A percentile compares a stretch with the other conserved stretches of the same genome.
phyloP scores from a whole-genome alignment of 441 rosid genomes.

The Aleurites moluccanus region DNA sequence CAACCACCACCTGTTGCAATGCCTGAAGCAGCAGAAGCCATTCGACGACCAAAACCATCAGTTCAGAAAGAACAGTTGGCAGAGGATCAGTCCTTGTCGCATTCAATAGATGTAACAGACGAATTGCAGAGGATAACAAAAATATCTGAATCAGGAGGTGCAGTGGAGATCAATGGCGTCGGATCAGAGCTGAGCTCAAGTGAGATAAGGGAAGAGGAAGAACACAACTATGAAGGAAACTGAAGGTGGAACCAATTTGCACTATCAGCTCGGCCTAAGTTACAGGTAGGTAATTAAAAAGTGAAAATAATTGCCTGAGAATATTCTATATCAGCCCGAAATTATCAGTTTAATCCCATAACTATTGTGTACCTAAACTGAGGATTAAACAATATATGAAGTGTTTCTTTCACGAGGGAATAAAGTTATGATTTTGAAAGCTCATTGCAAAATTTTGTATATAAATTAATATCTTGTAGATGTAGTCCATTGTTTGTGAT shows the following conservation, averaged over 20 bases:
- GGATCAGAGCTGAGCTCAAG: slow-evolving; percentile 35
- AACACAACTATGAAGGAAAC: slow-evolving; percentile 33
- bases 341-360: not conserved
- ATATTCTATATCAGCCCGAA: not conserved
- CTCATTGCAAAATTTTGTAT: not conserved
- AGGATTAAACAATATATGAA: not conserved
- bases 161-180: slow-evolving; percentile 36
- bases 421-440: slow-evolving; percentile 1
- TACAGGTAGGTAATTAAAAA: not conserved
- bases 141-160: slow-evolving; percentile 61
- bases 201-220: slow-evolving; percentile 62
- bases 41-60: slow-evolving; percentile 63
- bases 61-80: slow-evolving; percentile 53
- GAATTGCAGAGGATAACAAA: slow-evolving; percentile 73
- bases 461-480: not conserved
- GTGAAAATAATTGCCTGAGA: slow-evolving; percentile 2
- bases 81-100: slow-evolving; percentile 41
- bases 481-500: not conserved
- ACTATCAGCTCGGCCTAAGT: not conserved
- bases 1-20: slow-evolving; percentile 89
- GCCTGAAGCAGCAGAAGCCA: slow-evolving; percentile 94
- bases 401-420: slow-evolving; percentile 9
- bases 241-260: slow-evolving; percentile 15
- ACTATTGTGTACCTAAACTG: not conserved
- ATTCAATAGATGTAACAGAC: slow-evolving; percentile 40